phyloP scores from a whole-genome alignment of 306 rosid genomes.

The Fragaria vesca region DNA sequence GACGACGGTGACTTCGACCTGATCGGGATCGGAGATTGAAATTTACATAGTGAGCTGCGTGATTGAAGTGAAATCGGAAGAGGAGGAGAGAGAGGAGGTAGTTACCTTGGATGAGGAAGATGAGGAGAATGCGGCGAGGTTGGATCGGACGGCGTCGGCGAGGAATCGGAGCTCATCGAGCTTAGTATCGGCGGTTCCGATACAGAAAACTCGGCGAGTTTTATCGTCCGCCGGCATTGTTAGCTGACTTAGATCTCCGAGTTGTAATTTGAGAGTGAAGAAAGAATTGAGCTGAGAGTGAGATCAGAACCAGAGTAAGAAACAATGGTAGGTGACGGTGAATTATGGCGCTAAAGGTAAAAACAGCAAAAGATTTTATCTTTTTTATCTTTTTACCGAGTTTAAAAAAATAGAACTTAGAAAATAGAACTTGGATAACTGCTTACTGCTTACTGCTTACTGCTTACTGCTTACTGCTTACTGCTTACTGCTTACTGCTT shows the following conservation, averaged over 20 bases:
- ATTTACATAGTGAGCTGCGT: background rate
- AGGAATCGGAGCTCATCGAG: conserved; percentile 76
- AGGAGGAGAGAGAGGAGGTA: background rate
- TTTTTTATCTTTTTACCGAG: background rate
- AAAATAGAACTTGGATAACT: too few relatives aligned
- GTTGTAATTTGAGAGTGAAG: background rate
- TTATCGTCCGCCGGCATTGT: conserved; percentile 29
- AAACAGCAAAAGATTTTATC: background rate
- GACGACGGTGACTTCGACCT: conserved; percentile 59
- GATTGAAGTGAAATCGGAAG: background rate
- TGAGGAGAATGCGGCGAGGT: conserved; percentile 52
- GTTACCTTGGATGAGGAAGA: conserved; percentile 43
- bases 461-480: too few relatives aligned
- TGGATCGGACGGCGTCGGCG: conserved; percentile 57
- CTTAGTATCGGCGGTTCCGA: conserved; percentile 87
- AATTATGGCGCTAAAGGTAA: background rate
- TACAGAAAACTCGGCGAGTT: conserved; percentile 55
- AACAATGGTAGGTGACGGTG: background rate
- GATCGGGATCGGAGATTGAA: conserved; percentile 1
- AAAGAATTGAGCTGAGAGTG: background rate
- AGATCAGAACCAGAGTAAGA: background rate
- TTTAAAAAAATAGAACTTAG: too few relatives aligned
- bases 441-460: too few relatives aligned
- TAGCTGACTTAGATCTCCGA: background rate
- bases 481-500: too few relatives aligned